phyloP scores from a whole-genome alignment of 805 yeast species.

The Isabelozyma pseudorhagii region DNA sequence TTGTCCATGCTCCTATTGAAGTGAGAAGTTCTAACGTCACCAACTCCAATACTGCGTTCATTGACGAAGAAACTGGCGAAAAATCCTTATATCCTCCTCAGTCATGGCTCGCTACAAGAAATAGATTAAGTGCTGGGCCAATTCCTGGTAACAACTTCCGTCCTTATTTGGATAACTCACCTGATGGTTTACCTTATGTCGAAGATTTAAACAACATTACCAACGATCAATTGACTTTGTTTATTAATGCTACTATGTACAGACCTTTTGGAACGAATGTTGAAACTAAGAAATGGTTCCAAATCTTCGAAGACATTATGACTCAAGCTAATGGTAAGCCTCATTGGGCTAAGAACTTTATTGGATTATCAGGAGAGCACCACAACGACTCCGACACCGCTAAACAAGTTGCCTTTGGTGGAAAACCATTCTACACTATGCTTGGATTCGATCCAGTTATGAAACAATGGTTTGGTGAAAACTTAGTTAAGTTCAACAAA shows the following conservation, averaged over 20 bases:
- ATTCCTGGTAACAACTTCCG: conserved; percentile 79
- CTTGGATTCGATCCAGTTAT: conserved; percentile 70
- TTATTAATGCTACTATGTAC: conserved; percentile 92
- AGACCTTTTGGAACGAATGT: conserved; percentile 84
- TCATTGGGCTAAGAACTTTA: conserved; percentile 97
- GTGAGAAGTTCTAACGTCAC: conserved; percentile 90
- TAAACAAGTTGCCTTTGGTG: conserved; percentile 38
- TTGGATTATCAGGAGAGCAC: conserved; percentile 51
- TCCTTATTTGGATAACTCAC: conserved; percentile 81
- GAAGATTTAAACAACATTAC: conserved; percentile 47
- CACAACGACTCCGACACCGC: conserved; percentile 31
- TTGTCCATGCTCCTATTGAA: conserved; percentile 93
- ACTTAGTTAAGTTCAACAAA: conserved; percentile 56
- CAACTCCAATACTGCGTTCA: conserved; percentile 34
- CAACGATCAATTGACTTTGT: conserved; percentile 77
- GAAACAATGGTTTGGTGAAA: conserved; percentile 77
- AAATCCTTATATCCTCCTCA: conserved; percentile 39
- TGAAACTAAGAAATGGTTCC: conserved; percentile 77
- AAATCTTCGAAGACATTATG: conserved; percentile 75
- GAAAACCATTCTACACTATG: conserved; percentile 64
- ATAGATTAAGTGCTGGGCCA: conserved; percentile 64
- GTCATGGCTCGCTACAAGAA: conserved; percentile 52
- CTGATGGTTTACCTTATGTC: conserved; percentile 49
- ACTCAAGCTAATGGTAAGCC: conserved; percentile 85
- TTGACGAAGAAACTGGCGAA: conserved; percentile 30